Conservation (phyloP, 345 rosid genomes). For the Citrus trifoliata region DNA sequence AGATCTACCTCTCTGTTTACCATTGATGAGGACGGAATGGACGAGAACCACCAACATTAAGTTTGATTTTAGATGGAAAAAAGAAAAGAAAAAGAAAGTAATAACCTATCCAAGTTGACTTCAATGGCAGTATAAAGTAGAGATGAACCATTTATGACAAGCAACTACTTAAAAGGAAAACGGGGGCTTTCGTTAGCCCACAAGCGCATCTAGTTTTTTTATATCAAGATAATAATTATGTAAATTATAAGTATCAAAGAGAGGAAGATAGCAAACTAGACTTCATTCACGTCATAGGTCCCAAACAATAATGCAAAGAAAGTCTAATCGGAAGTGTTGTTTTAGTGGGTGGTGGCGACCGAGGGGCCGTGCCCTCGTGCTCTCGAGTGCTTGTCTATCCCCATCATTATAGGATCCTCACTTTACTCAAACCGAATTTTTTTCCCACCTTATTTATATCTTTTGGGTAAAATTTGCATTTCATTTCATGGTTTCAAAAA, state of each 20-base stretch:
- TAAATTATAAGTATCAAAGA: not conserved
- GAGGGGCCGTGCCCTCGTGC: constrained; percentile 26
- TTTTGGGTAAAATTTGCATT: constrained; percentile 15
- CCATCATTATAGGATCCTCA: constrained; percentile 30
- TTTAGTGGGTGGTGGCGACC: constrained; percentile 21
- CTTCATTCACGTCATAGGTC: constrained; percentile 22
- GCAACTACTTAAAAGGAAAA: not conserved
- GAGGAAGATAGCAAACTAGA: not conserved
- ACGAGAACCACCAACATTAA: too few species aligned
- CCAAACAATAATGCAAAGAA: constrained; percentile 15
- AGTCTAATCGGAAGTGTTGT: constrained; percentile 13
- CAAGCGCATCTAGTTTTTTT: not conserved
- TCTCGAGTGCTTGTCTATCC: constrained; percentile 36
- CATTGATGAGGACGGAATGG: too few species aligned
- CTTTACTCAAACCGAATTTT: constrained; percentile 12
- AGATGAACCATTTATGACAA: not conserved
- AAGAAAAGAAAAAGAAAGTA: too few species aligned
- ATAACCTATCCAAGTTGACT: too few species aligned
- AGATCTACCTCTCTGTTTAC: too few species aligned
- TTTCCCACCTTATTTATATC: not conserved
- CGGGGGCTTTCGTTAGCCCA: not conserved
- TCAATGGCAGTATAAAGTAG: not conserved
- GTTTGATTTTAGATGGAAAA: too few species aligned
- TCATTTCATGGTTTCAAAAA: not conserved
- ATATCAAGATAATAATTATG: not conserved